Evolutionary conservation across 768 basidiomycete genomes (phyloP), one percentile per base, ranked within the genome.

Genomic region (Trametes gibbosa): DNA sequence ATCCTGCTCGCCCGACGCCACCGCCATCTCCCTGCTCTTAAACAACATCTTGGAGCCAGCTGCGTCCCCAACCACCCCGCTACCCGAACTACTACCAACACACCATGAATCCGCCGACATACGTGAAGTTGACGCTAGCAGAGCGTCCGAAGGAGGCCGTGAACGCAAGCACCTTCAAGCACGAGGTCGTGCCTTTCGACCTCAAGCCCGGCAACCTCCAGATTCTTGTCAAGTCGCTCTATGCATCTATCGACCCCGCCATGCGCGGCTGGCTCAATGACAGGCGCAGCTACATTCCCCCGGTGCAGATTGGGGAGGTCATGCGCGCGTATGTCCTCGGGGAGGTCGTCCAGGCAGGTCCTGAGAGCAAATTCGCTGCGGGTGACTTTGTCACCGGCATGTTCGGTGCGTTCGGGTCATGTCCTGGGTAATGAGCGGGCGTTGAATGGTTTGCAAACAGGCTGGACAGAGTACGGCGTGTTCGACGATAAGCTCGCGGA

Each of bases 181-280:
- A 74, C 0, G 85, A 89, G 72, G 69, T 75, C 2, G 69, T 79
- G 16, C 76, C 82, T 1, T 79, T 81, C 62, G 75, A 79, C 63
- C 75, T 90, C 51, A 79, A 80, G 66, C 79, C 85, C 6, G 79
- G 78, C 1, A 62, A 71, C 19, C 71, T 74, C 23, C 78, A 89
- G 61, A 84, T 85, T 8, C 76, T 95, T 46, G 84, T 98, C n/a
- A 81, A 84, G 69, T 84, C 90, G 58, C 84, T 86, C 47, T 95
- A 87, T 78, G 68, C 93, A 32, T 86, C 85, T 34, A 70, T 97
- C 63, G 95, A 97, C 67, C 93, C 95, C 19, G 91, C 92, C 0
- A 92, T 94, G 91, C 81, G 93, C 9, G 84, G 83, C 13, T 97
- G 89, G 81, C 68, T 98, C 50, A 83, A 81, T 61, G 89, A 92